Evolutionary conservation across 495 filamentous ascomycete genomes (phyloP), one percentile per base, ranked within the genome.

Genomic region (Extremus antarcticus): DNA sequence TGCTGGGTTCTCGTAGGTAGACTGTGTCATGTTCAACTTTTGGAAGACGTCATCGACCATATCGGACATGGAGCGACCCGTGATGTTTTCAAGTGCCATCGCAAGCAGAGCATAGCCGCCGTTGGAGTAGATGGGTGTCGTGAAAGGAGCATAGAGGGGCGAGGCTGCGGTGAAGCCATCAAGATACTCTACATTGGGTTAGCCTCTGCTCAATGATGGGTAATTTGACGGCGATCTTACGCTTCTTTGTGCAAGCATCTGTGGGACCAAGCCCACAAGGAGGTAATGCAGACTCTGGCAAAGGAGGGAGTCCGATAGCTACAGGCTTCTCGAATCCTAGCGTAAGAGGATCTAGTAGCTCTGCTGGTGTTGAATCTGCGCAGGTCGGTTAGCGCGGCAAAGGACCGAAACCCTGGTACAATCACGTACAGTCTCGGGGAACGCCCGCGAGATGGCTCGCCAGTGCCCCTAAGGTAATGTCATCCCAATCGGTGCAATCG

Each of bases 111-210:
- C 70, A 56, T 72, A 81, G 0, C 70, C 77, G 2, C 71, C 73
- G 63, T 83, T 81, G 11, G 79, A 78, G 63, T 83, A 84, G 15
- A 73, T 71, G 0, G 80, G 74, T 3, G 72, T 76, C 8, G 71
- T 58, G 38, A 67, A 72, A 2, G 78, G 72, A 0, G 68, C 58
- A 58, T 73, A 78, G 8, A 75, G 70, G 0, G 79, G 79, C 38
- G 74, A 68, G 0, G 68, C 64, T 13, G 70, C 62, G 15, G 73
- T 60, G 16, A 82, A 59, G 1, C 76, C 79, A 0, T 64, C 51
- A 63, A 83, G 78, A 62, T 80, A 80, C 50, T 78, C 76, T 76
- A 52, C 53, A 66, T 35, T 13, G 29, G 29, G 29, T 35, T 13
- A 35, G 29, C 7, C n/a, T 35, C 29, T 35, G 4, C 7, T 35